Conservation (phyloP, 1,284 basidiomycete genomes). For the Pseudozyma flocculosa region DNA sequence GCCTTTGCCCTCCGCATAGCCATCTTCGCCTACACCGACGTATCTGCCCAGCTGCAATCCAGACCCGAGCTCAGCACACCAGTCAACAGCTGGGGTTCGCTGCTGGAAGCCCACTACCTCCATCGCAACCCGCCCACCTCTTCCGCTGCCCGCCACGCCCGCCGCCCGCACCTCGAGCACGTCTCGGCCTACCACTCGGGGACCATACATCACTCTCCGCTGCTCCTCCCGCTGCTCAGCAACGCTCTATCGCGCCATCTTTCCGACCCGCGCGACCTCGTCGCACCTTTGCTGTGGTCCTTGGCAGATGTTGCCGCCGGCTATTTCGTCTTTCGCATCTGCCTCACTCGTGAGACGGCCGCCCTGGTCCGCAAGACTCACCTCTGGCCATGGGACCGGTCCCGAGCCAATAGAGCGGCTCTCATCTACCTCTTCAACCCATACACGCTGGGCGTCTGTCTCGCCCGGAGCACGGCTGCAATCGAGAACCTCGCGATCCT, state of each 20-base stretch:
- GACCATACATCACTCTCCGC: slow-evolving; percentile 68
- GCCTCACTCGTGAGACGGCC: slow-evolving; percentile 12
- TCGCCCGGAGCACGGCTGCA: slow-evolving; percentile 76
- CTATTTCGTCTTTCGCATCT: slow-evolving; percentile 30
- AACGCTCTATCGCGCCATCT: neutral
- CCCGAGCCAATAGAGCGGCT: slow-evolving; percentile 26
- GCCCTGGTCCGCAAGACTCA: slow-evolving; percentile 14
- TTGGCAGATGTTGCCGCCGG: slow-evolving; percentile 66
- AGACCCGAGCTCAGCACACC: slow-evolving; percentile 77
- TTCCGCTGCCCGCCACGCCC: slow-evolving; percentile 21
- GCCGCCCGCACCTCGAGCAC: slow-evolving; percentile 66
- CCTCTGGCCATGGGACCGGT: slow-evolving; percentile 24
- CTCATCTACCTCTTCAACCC: slow-evolving; percentile 77
- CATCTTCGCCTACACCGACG: slow-evolving; percentile 52
- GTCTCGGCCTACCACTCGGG: slow-evolving; percentile 12
- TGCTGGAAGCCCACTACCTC: slow-evolving; percentile 59
- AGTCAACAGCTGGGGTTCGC: slow-evolving; percentile 69
- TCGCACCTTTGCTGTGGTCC: slow-evolving; percentile 64
- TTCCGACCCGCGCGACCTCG: slow-evolving; percentile 4
- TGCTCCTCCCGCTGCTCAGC: slow-evolving; percentile 67
- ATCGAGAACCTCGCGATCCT: slow-evolving; percentile 75
- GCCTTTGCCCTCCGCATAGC: slow-evolving; percentile 49
- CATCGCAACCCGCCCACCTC: slow-evolving; percentile 13
- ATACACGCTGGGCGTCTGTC: slow-evolving; percentile 74
- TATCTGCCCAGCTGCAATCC: slow-evolving; percentile 56